Evolutionary conservation across 2,329 filamentous ascomycete species (phyloP).

Genomic region (Talaromyces sp.): DNA sequence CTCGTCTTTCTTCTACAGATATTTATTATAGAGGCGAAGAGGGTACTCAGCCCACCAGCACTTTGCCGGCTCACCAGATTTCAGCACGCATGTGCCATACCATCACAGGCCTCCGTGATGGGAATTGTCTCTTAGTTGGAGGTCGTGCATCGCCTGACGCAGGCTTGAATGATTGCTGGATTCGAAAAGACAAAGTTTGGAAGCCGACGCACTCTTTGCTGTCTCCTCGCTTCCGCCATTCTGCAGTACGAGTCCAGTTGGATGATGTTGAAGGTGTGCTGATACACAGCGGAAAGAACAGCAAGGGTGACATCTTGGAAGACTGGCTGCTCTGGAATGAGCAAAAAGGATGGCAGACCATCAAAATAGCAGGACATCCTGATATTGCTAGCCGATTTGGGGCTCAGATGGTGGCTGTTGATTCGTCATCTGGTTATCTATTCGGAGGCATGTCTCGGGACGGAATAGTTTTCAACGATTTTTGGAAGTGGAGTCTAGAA

Average conservation of each 20-base stretch:
- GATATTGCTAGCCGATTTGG: conserved; percentile 54
- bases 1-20: conserved; percentile 48
- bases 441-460: conserved; percentile 67
- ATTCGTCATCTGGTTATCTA: conserved; percentile 58
- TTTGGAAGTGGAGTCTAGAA: conserved; percentile 63
- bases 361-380: conserved; percentile 32
- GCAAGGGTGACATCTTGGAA: conserved; percentile 47
- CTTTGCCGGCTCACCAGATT: conserved; percentile 40
- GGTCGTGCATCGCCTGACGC: conserved; percentile 73
- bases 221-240: conserved; percentile 71
- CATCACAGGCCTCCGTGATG: conserved; percentile 61
- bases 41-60: conserved; percentile 46
- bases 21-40: conserved; percentile 48
- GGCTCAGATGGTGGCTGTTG: conserved; percentile 45
- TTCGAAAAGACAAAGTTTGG: conserved; percentile 64
- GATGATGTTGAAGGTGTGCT: conserved; percentile 47
- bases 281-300: conserved; percentile 61
- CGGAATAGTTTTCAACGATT: conserved; percentile 60
- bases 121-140: conserved; percentile 65
- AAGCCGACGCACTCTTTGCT: conserved; percentile 63
- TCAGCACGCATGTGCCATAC: conserved; percentile 68
- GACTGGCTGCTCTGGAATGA: conserved; percentile 56
- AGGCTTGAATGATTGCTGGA: conserved; percentile 71
- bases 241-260: conserved; percentile 50
- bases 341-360: conserved; percentile 49